Base-by-base conservation (phyloP, 179 eudicot species). In the Carnegiea gigantea region DNA sequence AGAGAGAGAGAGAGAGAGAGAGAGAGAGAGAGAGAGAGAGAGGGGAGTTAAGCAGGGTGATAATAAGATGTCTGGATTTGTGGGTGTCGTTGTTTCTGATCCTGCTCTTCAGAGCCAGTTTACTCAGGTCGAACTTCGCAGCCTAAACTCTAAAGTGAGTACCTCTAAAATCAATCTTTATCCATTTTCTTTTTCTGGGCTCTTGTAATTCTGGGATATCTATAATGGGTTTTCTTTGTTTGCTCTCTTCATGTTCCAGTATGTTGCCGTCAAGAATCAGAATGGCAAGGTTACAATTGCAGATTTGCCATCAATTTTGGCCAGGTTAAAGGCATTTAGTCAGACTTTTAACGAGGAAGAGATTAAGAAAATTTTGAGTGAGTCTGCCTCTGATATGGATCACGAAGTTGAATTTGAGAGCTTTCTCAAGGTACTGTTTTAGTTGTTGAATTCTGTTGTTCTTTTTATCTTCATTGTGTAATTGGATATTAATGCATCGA, bases 41-140 rank as follows among this genome's bases (percentile, higher is more conserved):
- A 1, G 54, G 68, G 49, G 15, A 76, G 46, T 75, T 12, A 28
- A 17, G 43, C 53, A 84, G 77, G 40, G 40, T 33, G 18, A 24
- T 68, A 51, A 3, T 53, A 77, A 81, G 70, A 93, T 93, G 97
- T 89, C 93, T 83, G 87, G 88, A 23, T 92, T 82, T 88, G 88
- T 79, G 70, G 97, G 97, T 83, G 93, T 93, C 77, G 84, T 89
- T 79, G 92, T 92, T 70, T 91, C 95, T 75, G 97, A 93, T 85
- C 92, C 91, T 70, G 83, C 86, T 86, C 97, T 93, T 81, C 97
- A 93, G 28, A 90, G 93, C 82, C 97, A 93, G 88, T 93, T 93
- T 85, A 92, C 97, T n/a, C 97, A 93, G 84, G 97, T 89, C 28
- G 93, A 93, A 83, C 92, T 93, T 82, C 95, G 95, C 73, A 88